Evolutionary conservation across 2,329 filamentous ascomycete genomes (phyloP), one percentile per base, ranked within the genome.

Genomic region (Curvularia sp.): DNA sequence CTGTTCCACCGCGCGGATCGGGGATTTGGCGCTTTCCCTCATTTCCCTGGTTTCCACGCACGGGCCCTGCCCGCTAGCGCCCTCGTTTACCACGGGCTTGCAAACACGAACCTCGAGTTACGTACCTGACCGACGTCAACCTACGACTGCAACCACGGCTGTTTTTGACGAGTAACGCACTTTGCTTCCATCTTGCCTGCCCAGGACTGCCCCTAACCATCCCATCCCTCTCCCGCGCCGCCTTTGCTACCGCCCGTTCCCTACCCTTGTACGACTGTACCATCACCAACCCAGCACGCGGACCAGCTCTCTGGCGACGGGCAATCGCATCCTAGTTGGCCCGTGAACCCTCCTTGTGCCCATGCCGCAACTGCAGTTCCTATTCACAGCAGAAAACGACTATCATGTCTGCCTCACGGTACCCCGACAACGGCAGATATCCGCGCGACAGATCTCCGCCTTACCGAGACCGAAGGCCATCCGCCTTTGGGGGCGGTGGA

Each of bases 391-490:
- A 59, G 52, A 52, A 57, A 46, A 52, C 15, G 49, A 51, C 39
- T 59, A 62, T 33, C 42, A 76, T 77, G 75, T 76, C 75, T 61
- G 70, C 73, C 49, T 73, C 70, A 54, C 69, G 73, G 50, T 75
- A 75, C 60, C 68, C 70, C 54, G 73, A 75, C 65, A 74, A 63
- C 65, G 71, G 61, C 69, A 66, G 74, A 67, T 77, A 75, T 61
- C 67, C 79, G 56, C 79, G 80, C 67, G 80, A 79, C 63, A 74
- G 77, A 53, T 78, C 79, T 15, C 79, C 80, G 38, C 79, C 79
- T 20, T 92, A 92, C 69, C 83, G 83, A 63, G 90, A 93, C 73
- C 65, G 74, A 57, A 86, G 91, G 55, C 86, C 89, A 50, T 88
- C 88, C n/a, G 86, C 82, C 53, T 86, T 88, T 68, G 81, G 79